Percentiles rank a stretch among this genome's conserved stretches.
phyloP scores from a whole-genome alignment of 306 rosid genomes.

The Sicyos baderoa region DNA sequence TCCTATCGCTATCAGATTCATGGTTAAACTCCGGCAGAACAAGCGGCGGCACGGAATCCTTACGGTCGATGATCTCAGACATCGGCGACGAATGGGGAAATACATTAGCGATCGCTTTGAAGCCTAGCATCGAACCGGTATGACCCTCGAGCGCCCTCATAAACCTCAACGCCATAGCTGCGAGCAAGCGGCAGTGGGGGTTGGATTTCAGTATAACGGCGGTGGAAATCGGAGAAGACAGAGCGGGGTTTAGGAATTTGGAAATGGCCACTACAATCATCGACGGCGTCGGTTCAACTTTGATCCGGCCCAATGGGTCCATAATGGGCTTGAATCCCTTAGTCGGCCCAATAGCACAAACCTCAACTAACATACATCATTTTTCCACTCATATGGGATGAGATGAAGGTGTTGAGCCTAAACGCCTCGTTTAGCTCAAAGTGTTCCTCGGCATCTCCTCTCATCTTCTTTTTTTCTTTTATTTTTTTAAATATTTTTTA shows the following conservation, averaged over 20 bases:
- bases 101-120: conserved; percentile 31
- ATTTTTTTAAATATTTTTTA: too few relatives aligned
- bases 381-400: too few relatives aligned
- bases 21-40: conserved; percentile 44
- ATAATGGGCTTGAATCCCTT: background rate
- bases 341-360: conserved; percentile 1
- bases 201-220: background rate
- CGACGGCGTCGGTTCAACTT: background rate
- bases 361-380: too few relatives aligned
- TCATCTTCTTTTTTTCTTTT: too few relatives aligned
- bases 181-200: background rate
- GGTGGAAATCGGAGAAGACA: background rate
- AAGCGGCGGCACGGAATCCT: conserved; percentile 26
- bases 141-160: conserved; percentile 26
- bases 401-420: too few relatives aligned
- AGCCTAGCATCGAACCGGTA: conserved; percentile 29
- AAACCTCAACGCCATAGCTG: conserved; percentile 40
- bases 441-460: too few relatives aligned
- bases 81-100: conserved; percentile 40
- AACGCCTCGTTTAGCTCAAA: too few relatives aligned
- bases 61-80: conserved; percentile 27
- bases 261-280: background rate
- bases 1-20: background rate
- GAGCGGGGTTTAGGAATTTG: conserved; percentile 13
- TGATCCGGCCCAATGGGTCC: background rate